Base-by-base conservation (phyloP, 2,329 filamentous ascomycete genomes). In the Fusarium sp. region DNA sequence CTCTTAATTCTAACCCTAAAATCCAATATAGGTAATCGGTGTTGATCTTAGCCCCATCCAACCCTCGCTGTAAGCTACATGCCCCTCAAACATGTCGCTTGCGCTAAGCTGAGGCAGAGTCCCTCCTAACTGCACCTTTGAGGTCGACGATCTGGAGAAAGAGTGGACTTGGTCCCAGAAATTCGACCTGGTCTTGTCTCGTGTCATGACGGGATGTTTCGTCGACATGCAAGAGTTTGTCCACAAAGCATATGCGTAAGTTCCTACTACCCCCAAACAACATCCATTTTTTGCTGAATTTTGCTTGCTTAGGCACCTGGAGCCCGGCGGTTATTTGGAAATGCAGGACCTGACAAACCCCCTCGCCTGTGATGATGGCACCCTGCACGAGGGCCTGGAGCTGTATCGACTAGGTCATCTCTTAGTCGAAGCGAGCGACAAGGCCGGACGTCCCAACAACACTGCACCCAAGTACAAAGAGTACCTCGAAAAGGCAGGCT, bases 291-390 rank as follows among this genome's bases (percentile, higher is more conserved):
- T 31, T 31, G 1, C 18, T 31, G 0, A 20, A 5, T 1, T 3
- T 16, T 4, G 0, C 10, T 31, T 6, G 4, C 27, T 54, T 16
- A 71, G 69, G 2, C 67, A 71, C n/a, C 54, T 71, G 1, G 69
- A 69, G 16, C 62, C 69, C 2, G 68, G 61, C 4, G 65, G 65
- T 2, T 68, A 68, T 5, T 31, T 68, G 2, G 62, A 71, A 25
- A 69, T 71, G 66, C 59, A 71, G 35, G 69, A 71, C 42, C 52
- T 71, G 6, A 57, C 66, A 2, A 42, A 66, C 20, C 69, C 69
- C 2, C 33, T 70, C 2, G 45, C 27, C 4, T 71, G 62, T 4
- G 69, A 71, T 20, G 65, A 69, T 2, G 62, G 58, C 6, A 71
- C 69, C 1, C 40, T 69, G 1, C 36, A 52, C 9, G 29, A 56